Evolutionary conservation across 2,329 filamentous ascomycete species (phyloP), one percentile per base, ranked within the genome.

Genomic region (Paecilomyces sp.): DNA sequence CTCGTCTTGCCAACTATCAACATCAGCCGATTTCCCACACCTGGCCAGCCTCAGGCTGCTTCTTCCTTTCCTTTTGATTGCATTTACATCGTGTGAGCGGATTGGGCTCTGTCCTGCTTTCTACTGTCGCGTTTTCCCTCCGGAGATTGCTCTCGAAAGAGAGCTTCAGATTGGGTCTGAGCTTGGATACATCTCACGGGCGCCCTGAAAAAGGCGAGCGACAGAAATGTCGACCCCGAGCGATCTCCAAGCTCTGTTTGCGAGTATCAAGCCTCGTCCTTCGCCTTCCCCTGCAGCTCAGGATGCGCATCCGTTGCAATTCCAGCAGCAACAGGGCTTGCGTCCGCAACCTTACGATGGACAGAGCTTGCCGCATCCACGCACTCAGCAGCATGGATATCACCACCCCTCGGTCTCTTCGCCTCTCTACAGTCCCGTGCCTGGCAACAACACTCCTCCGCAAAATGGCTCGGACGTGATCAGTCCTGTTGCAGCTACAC

Each of bases 371-470:
- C 66, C 69, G 58, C 69, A 71, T 57, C 70, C 68, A 31, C 66
- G 72, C 60, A 65, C 67, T 58, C 64, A 60, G 18, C 65, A 67
- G 33, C 71, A 76, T 57, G 73, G 72, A 54, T 83, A 85, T 65
- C 81, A 81, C 60, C 80, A 81, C 61, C 82, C 84, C 36, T 80
- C 80, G 18, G 82, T 85, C 31, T 83, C 84, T 13, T 85, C 84
- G 51, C 80, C 83, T 36, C 70, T 85, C 58, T 82, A 82, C 67
- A 85, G 83, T 52, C 84, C 85, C 56, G 80, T 81, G 9, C 76
- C 77, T 18, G 72, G 75, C 61, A 81, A 80, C 9, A 9, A 33
- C 60, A 80, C 80, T 25, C 81, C 83, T 55, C 83, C 84, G 59
- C 81, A 81, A 60, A 82, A 85, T 69, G 74, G 76, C 50, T 85